A percentile compares a stretch with the other conserved stretches of the same genome.
Conservation (phyloP, 225 moss, liverwort and hornwort species). For the Pseudoscleropodium purum region DNA sequence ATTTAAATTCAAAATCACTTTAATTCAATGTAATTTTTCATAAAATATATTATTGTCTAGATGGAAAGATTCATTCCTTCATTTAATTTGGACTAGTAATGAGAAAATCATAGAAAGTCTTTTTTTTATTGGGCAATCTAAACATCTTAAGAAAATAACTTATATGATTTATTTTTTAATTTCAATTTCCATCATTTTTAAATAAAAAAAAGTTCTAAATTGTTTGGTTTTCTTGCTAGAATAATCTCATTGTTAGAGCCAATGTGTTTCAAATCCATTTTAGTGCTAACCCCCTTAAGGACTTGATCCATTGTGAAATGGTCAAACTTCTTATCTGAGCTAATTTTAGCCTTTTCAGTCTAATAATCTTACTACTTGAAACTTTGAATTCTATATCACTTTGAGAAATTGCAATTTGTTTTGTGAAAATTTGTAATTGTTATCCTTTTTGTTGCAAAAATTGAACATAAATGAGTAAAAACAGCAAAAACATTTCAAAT, state of each 20-base stretch:
- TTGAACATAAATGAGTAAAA: too few relatives aligned
- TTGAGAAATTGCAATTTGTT: too few relatives aligned
- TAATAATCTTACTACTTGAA: too few relatives aligned
- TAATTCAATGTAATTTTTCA: background rate
- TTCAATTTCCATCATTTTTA: background rate
- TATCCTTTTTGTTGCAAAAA: too few relatives aligned
- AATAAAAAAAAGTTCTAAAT: background rate
- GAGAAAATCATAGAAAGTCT: background rate
- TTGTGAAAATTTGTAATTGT: too few relatives aligned
- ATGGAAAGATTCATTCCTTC: background rate
- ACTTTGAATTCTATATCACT: too few relatives aligned
- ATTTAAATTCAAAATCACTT: background rate
- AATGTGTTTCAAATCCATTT: background rate
- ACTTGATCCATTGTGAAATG: too few relatives aligned
- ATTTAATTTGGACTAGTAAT: background rate
- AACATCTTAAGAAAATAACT: background rate
- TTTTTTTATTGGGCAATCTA: background rate
- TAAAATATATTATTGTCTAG: background rate
- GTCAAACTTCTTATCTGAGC: too few relatives aligned
- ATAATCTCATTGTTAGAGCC: accelerated
- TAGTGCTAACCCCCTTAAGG: too few relatives aligned
- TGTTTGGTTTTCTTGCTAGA: background rate
- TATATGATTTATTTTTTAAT: background rate
- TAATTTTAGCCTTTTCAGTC: too few relatives aligned
- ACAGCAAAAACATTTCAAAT: too few relatives aligned